Base-by-base conservation (phyloP, 2,329 filamentous ascomycete species). In the Arthrobotrys conoides region DNA sequence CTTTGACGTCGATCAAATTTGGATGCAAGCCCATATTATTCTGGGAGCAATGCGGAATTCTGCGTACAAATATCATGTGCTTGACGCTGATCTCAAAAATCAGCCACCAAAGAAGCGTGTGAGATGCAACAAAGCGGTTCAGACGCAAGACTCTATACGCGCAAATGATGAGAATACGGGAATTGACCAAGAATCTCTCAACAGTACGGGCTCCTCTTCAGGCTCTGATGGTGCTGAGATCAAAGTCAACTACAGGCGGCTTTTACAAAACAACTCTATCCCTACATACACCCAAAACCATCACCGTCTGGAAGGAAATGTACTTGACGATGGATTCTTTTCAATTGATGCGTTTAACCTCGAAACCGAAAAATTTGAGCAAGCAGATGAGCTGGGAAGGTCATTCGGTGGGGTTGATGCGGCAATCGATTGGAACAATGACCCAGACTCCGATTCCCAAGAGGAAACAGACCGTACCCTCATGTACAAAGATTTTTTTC, bases 291-390 rank as follows among this genome's bases (percentile, higher is more conserved):
- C 1, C 2, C 5, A 2, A 27, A 20, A 5, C 8, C 48, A 5
- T 41, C 1, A 6, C 14, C 61, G 41, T 6, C 20, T 12, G 10
- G 30, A 55, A 70, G 49, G 65, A 38, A 82, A 6, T 5, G 83
- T 93, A 94, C 5, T 99, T 36, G 98, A 99, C 83, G 96, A 99
- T 83, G 95, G 94, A 4, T 99, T 99, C 86, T 99, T 99, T 86
- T 97, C 93, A 16, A 95, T 99, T 82, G 94, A 98, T 82, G 91
- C 96, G 76, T 99, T 99, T 88, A 99, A 99, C 87, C 93, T 91
- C 83, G 93, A 96, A 83, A 93, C 94, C 1, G 93, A 97, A 82
- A 92, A 91, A 83, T 90, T 97, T 61, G 96, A 99, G 84, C 90
- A 93, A 80, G 92, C 94, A 84, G 95, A 98, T 84, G 89, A 89